Base-by-base conservation (phyloP, 2,329 filamentous ascomycete genomes). In the Thyridium curvatum region DNA sequence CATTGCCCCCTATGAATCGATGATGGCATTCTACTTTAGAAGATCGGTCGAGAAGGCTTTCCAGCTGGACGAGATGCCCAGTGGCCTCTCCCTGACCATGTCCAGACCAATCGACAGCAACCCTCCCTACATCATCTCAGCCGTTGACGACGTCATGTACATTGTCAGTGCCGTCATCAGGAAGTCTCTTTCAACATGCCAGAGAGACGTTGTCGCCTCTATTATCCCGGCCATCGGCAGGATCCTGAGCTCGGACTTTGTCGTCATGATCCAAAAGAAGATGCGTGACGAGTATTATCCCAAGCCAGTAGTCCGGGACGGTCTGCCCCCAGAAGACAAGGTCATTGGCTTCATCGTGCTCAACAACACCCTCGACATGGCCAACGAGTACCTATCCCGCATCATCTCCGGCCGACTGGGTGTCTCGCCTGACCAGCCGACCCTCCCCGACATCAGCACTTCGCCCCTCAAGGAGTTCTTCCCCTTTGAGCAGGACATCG, bases 121-220 rank as follows among this genome's bases (percentile, higher is more conserved):
- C 50, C 77, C 88, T 3, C 93, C 93, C 1, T 94, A 87, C 55
- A 95, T 98, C 52, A 91, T 93, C 32, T 89, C 90, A 2, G 90
- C 91, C 1, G 90, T 98, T 8, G 93, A 98, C 66, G 93, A 96
- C 64, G 89, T 97, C 54, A 97, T 98, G 91, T 98, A 97, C 63
- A 96, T 98, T 51, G 86, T 95, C 56, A 94, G 94, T 56, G 84
- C 91, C 37, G 85, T 97, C 28, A 72, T 97, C 8, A 84, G 94
- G 47, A 83, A 91, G 47, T 86, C 88, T 0, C 70, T 97, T 16
- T 84, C 86, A 1, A 97, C 94, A 1, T 87, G 86, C 3, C 90
- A 96, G 56, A 73, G 82, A 48, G 74, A 82, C 14, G 81, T 95
- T 4, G 76, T 94, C 16, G 78, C 79, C 32, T 86, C 78, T 41